Percentiles rank a stretch among this genome's conserved stretches.
Conservation (phyloP, 2,329 filamentous ascomycete genomes). For the Botrytis fabae region DNA sequence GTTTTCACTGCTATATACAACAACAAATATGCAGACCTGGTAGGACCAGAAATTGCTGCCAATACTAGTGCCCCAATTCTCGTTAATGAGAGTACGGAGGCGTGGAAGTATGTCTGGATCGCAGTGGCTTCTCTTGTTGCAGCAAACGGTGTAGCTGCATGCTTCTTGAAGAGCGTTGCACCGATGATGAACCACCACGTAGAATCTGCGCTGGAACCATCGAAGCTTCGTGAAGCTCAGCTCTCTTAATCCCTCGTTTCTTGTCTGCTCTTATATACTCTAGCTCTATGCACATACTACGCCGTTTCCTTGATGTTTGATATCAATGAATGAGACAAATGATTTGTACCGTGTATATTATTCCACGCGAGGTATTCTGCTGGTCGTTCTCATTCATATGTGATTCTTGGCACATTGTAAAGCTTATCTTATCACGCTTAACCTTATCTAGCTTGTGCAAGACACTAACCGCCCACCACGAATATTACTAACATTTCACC, state of each 20-base stretch:
- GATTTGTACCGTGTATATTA: too few species aligned
- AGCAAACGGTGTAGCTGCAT: constrained; percentile 27
- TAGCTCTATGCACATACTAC: too few species aligned
- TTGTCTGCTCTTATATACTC: too few species aligned
- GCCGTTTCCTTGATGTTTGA: too few species aligned
- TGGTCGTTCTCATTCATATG: too few species aligned
- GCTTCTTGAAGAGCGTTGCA: constrained; percentile 27
- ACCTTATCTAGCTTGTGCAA: too few species aligned
- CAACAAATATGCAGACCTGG: constrained; percentile 27
- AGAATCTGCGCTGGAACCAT: constrained; percentile 28
- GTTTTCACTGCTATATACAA: constrained; percentile 30
- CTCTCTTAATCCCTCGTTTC: not conserved
- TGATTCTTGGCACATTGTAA: too few species aligned
- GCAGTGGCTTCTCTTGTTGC: constrained; percentile 27
- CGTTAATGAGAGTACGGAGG: constrained; percentile 21
- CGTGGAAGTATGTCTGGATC: constrained; percentile 31
- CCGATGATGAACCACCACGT: constrained; percentile 31
- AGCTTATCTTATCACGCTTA: too few species aligned
- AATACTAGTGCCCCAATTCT: constrained; percentile 21
- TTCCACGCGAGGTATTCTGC: too few species aligned
- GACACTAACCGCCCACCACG: too few species aligned
- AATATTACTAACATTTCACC: too few species aligned
- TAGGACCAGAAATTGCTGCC: constrained; percentile 25
- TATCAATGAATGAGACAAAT: too few species aligned
- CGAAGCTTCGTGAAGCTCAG: constrained; percentile 22